Percentiles rank a stretch among this genome's conserved stretches.
Evolutionary conservation across 331 rosid genomes (phyloP).

Genomic region (Rhamnella rubrinervis): DNA sequence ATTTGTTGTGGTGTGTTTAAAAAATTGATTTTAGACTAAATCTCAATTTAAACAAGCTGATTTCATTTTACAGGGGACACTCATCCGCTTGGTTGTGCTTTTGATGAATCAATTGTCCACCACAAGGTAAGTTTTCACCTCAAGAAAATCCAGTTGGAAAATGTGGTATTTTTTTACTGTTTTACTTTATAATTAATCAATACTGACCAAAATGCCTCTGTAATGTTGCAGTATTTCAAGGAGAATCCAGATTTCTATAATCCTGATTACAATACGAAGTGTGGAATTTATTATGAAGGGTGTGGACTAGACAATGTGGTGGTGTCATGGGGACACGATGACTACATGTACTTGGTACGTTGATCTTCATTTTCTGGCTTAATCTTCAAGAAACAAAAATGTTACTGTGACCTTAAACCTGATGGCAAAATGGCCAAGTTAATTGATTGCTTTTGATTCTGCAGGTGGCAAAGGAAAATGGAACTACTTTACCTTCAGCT

Average conservation of each 20-base stretch:
- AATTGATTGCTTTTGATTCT: constrained; percentile 4
- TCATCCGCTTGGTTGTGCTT: constrained; percentile 84
- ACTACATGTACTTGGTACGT: constrained; percentile 76
- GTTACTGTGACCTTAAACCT: background rate
- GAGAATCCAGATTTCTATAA: constrained; percentile 50
- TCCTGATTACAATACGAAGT: constrained; percentile 41
- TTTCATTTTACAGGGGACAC: constrained; percentile 60
- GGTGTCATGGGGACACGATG: constrained; percentile 92
- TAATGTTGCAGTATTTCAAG: constrained; percentile 56
- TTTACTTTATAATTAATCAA: no score
- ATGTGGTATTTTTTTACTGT: background rate
- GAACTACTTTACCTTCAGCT: constrained; percentile 60
- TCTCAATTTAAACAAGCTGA: constrained; percentile 2
- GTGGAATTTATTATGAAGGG: constrained; percentile 55
- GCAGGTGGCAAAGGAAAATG: constrained; percentile 72
- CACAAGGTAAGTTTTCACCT: constrained; percentile 48
- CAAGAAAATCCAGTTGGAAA: background rate
- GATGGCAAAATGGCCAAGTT: background rate
- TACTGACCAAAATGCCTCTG: background rate
- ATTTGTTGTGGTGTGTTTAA: no score
- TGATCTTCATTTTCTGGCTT: background rate
- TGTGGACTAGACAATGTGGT: constrained; percentile 67
- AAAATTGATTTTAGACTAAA: no score
- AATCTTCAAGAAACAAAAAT: no score
- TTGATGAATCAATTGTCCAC: constrained; percentile 71